These are phyloP conservation scores for Flaveria floridana DNA, from an alignment of 140 eudicot genomes.

Conservation along the genomic window DNA sequence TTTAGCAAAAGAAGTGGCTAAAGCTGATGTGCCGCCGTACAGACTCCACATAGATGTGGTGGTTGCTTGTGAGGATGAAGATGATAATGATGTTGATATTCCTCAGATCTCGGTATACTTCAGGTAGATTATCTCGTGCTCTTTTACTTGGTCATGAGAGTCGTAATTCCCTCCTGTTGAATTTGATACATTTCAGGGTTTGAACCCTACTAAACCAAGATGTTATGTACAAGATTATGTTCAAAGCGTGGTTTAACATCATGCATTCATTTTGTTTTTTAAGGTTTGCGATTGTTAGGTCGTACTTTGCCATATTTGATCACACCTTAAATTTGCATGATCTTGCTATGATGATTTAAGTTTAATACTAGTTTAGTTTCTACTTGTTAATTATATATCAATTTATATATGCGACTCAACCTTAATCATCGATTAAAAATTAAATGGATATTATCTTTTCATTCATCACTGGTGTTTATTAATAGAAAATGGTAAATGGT, in stretches of 20 bases:
- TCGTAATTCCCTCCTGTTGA: neutral
- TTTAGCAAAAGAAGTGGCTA: constrained; percentile 64
- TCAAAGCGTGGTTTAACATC: constrained; percentile 24
- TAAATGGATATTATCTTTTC: too few species aligned
- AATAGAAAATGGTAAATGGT: too few species aligned
- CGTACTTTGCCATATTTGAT: neutral
- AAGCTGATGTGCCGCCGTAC: constrained; percentile 57
- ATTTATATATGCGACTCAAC: too few species aligned
- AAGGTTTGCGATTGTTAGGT: neutral
- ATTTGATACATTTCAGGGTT: constrained; percentile 24
- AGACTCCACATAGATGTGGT: constrained; percentile 71
- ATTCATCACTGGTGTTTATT: too few species aligned
- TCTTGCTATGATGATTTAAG: neutral
- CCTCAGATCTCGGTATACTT: constrained; percentile 74
- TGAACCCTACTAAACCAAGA: constrained; percentile 26
- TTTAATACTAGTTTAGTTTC: neutral
- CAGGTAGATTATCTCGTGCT: constrained; percentile 42
- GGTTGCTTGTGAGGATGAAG: constrained; percentile 81
- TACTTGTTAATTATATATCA: neutral
- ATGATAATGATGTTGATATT: constrained; percentile 67
- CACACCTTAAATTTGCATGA: neutral
- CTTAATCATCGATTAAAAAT: too few species aligned
- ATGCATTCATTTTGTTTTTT: constrained; percentile 18
- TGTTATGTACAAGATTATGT: constrained; percentile 32
- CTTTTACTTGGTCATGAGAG: constrained; percentile 22